Evolutionary conservation across 495 filamentous ascomycete genomes (phyloP).

Genomic region (Aspergillus cristatus): DNA sequence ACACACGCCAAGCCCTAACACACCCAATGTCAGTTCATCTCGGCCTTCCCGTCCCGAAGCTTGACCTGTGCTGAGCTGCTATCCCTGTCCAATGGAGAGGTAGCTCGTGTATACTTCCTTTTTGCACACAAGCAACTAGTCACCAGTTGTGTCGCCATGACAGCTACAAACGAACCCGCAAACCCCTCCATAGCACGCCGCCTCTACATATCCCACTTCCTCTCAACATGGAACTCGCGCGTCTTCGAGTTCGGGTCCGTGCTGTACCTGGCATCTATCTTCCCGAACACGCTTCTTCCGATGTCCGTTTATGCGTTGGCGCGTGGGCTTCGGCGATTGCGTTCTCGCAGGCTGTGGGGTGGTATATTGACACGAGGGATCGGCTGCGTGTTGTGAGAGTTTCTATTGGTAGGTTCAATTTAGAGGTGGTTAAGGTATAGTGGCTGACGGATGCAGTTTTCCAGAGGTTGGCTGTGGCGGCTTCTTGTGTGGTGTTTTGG

Average conservation of each 20-base stretch:
- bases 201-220: constrained; percentile 46
- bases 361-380: constrained; percentile 30
- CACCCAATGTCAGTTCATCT: too few species aligned
- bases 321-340: constrained; percentile 8
- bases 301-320: constrained; percentile 14
- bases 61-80: too few species aligned
- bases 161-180: too few species aligned
- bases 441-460: constrained; percentile 2
- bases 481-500: constrained; percentile 6
- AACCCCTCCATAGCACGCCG: constrained; percentile 1
- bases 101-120: too few species aligned
- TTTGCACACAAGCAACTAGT: too few species aligned
- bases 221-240: constrained; percentile 58
- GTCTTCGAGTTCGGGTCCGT: constrained; percentile 51
- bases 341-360: constrained; percentile 29
- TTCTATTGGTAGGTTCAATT: constrained; percentile 27
- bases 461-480: constrained; percentile 12
- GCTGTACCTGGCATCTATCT: constrained; percentile 44
- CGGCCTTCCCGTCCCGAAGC: too few species aligned
- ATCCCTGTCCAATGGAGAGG: too few species aligned
- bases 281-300: constrained; percentile 35
- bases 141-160: too few species aligned
- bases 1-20: too few species aligned
- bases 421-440: too few species aligned
- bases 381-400: constrained; percentile 32